These are phyloP conservation scores for Rhizophora apiculata DNA, from an alignment of 345 rosid genomes.

Conservation along the genomic window DNA sequence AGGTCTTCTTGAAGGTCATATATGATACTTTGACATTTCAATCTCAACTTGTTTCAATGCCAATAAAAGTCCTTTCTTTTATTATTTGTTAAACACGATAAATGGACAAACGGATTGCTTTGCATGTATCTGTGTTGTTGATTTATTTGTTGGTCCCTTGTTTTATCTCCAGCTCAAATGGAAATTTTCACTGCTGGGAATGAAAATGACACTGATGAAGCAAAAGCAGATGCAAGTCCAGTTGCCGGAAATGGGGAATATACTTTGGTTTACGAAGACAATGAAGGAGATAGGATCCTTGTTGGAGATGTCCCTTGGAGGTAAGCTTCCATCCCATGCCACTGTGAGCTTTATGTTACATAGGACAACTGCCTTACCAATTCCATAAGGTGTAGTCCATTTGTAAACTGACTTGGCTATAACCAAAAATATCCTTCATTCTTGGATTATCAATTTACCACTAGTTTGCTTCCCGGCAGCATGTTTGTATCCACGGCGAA, in stretches of 20 bases:
- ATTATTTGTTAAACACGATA: no score
- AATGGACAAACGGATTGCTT: no score
- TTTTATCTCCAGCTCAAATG: constrained; percentile 50
- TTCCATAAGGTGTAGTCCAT: no score
- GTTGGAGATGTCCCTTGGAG: constrained; percentile 99
- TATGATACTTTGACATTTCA: background rate
- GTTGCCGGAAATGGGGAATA: constrained; percentile 87
- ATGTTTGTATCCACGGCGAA: constrained; percentile 46
- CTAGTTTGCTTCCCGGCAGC: constrained; percentile 26
- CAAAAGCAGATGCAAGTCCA: constrained; percentile 56
- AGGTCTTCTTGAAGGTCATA: constrained; percentile 83
- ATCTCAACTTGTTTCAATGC: background rate
- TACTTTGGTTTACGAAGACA: constrained; percentile 92
- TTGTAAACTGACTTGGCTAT: no score
- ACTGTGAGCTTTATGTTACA: constrained; percentile 1
- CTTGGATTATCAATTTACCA: no score
- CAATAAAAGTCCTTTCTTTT: no score
- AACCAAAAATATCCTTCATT: no score
- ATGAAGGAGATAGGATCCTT: constrained; percentile 99
- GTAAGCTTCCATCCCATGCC: constrained; percentile 65
- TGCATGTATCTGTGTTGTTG: no score
- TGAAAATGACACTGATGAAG: constrained; percentile 49
- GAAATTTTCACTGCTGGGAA: constrained; percentile 45
- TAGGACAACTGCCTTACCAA: no score
- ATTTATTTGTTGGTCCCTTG: no score